Evolutionary conservation across 1,284 basidiomycete genomes (phyloP), one percentile per base, ranked within the genome.

Genomic region (Porodaedalea pini): DNA sequence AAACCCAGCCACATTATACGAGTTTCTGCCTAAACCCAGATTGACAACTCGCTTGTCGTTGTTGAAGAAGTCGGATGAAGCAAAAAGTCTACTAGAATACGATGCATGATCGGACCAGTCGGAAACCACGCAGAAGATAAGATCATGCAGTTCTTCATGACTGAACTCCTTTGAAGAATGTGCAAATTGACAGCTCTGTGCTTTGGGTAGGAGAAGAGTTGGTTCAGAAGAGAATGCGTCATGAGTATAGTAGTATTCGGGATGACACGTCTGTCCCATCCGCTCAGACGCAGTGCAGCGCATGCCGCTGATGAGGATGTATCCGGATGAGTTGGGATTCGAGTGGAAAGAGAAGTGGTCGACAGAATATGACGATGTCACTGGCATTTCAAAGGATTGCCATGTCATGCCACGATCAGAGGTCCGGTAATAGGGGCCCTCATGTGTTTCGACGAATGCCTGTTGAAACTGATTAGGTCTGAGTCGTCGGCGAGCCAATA

Each of bases 221-320:
- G 86, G 73, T 0, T 76, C 68, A 44, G 82, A 78, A 43, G 78
- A 72, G 73, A 98, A 97, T 0, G 83, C 88, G 59, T 94, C 85
- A 59, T 78, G 85, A 11, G 94, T 96, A 73, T 92, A 91, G 69
- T 83, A 96, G 3, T 93, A 92, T 84, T 91, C 85, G 68, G 94
- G 92, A 64, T 82, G 81, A 69, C 94, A 97, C 11, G n/a, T 37
- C 3, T 37, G 3, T 0, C 75, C 68, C n/a, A 75, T 69, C 3
- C 78, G 62, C 25, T 68, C 61, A n/a, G n/a, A n/a, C n/a, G n/a
- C n/a, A 34, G 85, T 79, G 65, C 94, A 97, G 2, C 69, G 68
- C 0, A 82, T 82, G 3, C 89, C 91, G 66, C 94, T 92, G 69
- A 88, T 94, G 19, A 97, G 73, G 57, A 96, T 86, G 73, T 85